Evolutionary conservation across 1,139 yeast genomes (phyloP).

Genomic region (Arxiozyma heterogenica): DNA sequence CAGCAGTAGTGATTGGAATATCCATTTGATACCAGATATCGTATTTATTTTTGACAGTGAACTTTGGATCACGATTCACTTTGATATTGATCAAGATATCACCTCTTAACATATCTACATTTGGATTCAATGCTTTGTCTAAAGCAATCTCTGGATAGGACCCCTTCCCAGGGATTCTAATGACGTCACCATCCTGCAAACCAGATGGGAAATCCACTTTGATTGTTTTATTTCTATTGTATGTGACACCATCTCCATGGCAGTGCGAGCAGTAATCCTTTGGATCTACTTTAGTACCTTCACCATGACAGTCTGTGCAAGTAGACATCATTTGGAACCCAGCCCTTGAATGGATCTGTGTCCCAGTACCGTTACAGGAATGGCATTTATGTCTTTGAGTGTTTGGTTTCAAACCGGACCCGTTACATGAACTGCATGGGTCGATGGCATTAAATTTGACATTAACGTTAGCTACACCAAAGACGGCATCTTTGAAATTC

Average conservation of each 20-base stretch:
- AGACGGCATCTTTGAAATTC: constrained; percentile 77
- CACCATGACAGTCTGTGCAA: constrained; percentile 78
- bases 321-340: constrained; percentile 97
- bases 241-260: constrained; percentile 78
- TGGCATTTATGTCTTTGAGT: constrained; percentile 72
- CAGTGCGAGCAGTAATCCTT: constrained; percentile 70
- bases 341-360: constrained; percentile 79
- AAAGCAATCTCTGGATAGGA: constrained; percentile 73
- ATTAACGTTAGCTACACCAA: constrained; percentile 56
- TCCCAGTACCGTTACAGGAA: constrained; percentile 90
- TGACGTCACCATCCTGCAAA: constrained; percentile 72
- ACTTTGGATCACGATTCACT: constrained; percentile 64
- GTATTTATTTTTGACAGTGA: constrained; percentile 42
- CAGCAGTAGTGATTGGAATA: constrained; percentile 91
- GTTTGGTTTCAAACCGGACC: constrained; percentile 75
- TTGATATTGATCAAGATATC: constrained; percentile 76
- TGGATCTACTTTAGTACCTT: constrained; percentile 68
- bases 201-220: constrained; percentile 85
- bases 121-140: constrained; percentile 37
- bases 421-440: constrained; percentile 70
- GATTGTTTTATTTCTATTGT: constrained; percentile 54
- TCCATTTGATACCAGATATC: constrained; percentile 57
- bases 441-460: constrained; percentile 70
- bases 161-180: constrained; percentile 82
- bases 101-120: constrained; percentile 60